Conservation (phyloP, 2,329 filamentous ascomycete genomes). For the Myrmaecium sp. region DNA sequence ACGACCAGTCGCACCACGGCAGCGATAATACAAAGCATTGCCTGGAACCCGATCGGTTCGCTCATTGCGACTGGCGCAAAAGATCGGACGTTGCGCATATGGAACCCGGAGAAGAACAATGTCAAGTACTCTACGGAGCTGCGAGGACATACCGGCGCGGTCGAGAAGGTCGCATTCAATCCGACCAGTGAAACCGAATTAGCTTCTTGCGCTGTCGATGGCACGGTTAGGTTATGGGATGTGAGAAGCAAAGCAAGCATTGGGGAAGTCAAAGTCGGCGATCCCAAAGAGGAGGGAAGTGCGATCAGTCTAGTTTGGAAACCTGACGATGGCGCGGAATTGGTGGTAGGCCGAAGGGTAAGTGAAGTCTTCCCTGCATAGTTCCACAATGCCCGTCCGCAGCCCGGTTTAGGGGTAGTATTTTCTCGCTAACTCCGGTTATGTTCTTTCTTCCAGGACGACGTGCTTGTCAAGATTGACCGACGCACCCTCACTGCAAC, state of each 20-base stretch:
- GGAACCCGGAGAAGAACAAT: constrained; percentile 63
- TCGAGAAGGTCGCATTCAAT: constrained; percentile 66
- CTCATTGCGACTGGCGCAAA: constrained; percentile 67
- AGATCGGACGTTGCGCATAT: constrained; percentile 56
- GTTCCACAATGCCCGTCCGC: too few species aligned
- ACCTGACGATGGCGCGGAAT: constrained; percentile 45
- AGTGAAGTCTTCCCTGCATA: constrained; percentile 10
- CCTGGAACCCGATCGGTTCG: constrained; percentile 76
- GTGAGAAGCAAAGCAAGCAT: constrained; percentile 54
- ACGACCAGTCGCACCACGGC: too few species aligned
- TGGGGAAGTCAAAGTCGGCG: constrained; percentile 49
- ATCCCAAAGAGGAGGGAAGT: constrained; percentile 30
- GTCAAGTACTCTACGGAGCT: constrained; percentile 62
- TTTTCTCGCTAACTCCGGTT: too few species aligned
- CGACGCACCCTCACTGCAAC: constrained; percentile 40
- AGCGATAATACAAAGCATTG: too few species aligned
- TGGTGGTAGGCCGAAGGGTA: constrained; percentile 61
- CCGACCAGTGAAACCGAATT: constrained; percentile 61
- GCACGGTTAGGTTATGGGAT: constrained; percentile 65
- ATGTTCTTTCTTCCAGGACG: constrained; percentile 37
- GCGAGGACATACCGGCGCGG: constrained; percentile 45
- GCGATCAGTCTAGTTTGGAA: constrained; percentile 59
- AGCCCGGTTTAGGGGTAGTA: too few species aligned
- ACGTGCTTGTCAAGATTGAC: constrained; percentile 45
- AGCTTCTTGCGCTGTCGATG: constrained; percentile 57